phyloP scores from a whole-genome alignment of 352 stramenopile species.

The Phytophthora brassicae region DNA sequence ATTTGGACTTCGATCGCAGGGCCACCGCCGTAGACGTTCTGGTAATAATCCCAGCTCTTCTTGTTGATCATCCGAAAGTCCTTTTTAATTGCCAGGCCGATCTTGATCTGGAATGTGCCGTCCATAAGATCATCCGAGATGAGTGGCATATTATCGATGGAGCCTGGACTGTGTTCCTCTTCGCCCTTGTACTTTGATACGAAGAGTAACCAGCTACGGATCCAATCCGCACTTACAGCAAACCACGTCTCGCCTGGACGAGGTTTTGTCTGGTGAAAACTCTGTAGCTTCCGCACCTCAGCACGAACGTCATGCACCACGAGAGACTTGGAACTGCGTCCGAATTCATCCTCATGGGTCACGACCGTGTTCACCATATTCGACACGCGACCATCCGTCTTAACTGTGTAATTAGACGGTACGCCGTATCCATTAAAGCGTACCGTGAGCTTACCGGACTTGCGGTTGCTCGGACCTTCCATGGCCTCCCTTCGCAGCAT shows the following conservation, averaged over 20 bases:
- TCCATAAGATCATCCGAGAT: constrained; percentile 68
- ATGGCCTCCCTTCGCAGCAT: constrained; percentile 49
- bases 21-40: constrained; percentile 66
- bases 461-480: constrained; percentile 62
- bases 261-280: constrained; percentile 65
- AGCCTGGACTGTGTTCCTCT: constrained; percentile 51
- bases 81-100: constrained; percentile 59
- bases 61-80: constrained; percentile 84
- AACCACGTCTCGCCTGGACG: constrained; percentile 67
- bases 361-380: constrained; percentile 51
- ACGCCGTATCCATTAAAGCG: constrained; percentile 74
- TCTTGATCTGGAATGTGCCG: constrained; percentile 70
- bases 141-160: constrained; percentile 75
- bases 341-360: constrained; percentile 76
- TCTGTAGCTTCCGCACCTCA: constrained; percentile 66
- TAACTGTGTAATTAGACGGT: constrained; percentile 55
- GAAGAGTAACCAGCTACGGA: constrained; percentile 71
- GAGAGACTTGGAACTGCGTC: constrained; percentile 37
- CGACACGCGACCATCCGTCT: constrained; percentile 51
- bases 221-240: constrained; percentile 63
- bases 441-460: constrained; percentile 64
- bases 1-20: constrained; percentile 74
- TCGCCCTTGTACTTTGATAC: constrained; percentile 75
- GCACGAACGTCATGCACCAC: constrained; percentile 56
- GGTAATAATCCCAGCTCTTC: constrained; percentile 76